These are phyloP conservation scores for Cryptococcus sp. DNA, from an alignment of 1,284 basidiomycete species.

Conservation along the genomic window DNA sequence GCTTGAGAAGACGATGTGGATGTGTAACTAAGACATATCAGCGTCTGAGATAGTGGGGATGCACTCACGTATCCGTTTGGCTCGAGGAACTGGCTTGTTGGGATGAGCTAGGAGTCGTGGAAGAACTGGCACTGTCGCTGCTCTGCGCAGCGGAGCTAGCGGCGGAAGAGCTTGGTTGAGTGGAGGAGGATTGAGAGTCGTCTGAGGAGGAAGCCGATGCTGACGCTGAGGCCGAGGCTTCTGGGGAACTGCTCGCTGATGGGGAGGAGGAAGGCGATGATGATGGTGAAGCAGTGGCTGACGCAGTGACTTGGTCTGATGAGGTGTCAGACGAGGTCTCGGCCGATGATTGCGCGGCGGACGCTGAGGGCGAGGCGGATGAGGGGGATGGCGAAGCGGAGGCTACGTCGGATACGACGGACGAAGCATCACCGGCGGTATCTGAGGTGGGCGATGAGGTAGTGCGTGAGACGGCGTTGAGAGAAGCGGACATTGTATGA, in stretches of 20 bases:
- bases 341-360: background rate
- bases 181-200: no score
- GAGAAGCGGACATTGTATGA: background rate
- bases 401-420: conserved; percentile 1
- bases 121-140: background rate
- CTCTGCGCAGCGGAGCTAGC: no score
- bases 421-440: background rate
- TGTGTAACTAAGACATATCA: background rate
- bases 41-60: background rate
- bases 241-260: no score
- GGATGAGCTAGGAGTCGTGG: background rate
- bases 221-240: no score
- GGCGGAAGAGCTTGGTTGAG: no score
- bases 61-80: background rate
- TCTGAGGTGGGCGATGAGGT: conserved; percentile 4
- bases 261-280: no score
- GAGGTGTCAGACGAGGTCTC: background rate
- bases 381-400: conserved; percentile 7
- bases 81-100: background rate
- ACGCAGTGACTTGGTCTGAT: background rate
- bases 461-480: conserved; percentile 1
- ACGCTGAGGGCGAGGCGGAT: conserved; percentile 11
- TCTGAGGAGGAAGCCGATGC: no score
- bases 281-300: no score
- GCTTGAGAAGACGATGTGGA: background rate